phyloP scores from a whole-genome alignment of 805 yeast genomes.

The Helenozyma baotianmanensis region DNA sequence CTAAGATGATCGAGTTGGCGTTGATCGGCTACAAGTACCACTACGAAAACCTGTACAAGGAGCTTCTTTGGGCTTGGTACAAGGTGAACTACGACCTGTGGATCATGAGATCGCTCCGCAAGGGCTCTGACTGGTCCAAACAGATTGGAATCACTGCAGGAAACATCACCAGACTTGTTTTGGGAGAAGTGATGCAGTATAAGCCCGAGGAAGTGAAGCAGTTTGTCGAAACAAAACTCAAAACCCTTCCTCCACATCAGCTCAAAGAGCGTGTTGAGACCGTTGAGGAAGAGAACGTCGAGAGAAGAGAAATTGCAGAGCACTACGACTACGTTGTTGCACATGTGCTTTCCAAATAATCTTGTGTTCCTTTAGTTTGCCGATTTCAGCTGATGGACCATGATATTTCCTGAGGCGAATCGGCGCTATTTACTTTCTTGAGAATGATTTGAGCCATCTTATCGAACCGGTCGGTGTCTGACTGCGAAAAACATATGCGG shows the following conservation, averaged over 20 bases:
- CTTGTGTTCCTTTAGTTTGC: too few relatives aligned
- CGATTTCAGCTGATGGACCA: too few relatives aligned
- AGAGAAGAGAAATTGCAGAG: constrained; percentile 14
- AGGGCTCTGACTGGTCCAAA: constrained; percentile 42
- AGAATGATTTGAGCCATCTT: too few relatives aligned
- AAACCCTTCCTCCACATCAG: constrained; percentile 35
- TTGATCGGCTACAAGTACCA: constrained; percentile 50
- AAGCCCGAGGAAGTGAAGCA: constrained; percentile 21
- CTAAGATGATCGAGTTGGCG: constrained; percentile 50
- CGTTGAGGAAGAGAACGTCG: constrained; percentile 19
- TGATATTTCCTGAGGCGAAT: too few relatives aligned
- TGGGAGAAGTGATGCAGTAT: constrained; percentile 37
- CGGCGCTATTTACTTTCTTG: too few relatives aligned
- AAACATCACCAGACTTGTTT: constrained; percentile 38
- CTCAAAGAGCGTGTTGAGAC: constrained; percentile 22
- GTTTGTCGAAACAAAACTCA: constrained; percentile 29
- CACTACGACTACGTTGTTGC: too few relatives aligned
- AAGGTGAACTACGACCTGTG: constrained; percentile 47
- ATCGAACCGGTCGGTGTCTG: too few relatives aligned
- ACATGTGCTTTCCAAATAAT: too few relatives aligned
- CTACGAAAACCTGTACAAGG: constrained; percentile 23
- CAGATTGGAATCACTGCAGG: constrained; percentile 43
- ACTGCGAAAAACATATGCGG: too few relatives aligned
- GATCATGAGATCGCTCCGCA: constrained; percentile 43
- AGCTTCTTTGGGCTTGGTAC: constrained; percentile 55